Evolutionary conservation across 2,329 filamentous ascomycete genomes (phyloP).

Genomic region (Hymenoscyphus infarciens): DNA sequence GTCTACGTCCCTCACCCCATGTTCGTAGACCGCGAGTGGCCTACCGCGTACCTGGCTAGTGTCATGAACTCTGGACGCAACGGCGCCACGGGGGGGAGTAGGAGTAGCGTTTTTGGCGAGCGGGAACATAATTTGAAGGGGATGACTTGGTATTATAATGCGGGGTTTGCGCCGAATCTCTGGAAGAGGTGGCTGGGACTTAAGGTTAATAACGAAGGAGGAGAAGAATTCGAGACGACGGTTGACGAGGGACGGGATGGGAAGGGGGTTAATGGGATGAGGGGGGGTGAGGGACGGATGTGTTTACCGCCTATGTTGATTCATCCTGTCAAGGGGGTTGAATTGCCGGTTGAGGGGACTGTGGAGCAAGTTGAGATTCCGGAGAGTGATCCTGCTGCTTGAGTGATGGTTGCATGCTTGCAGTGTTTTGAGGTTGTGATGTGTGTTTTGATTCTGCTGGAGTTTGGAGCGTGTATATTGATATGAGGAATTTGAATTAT

Average conservation of each 20-base stretch:
- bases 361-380: conserved; percentile 22
- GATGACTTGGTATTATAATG: conserved; percentile 89
- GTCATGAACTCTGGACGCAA: conserved; percentile 78
- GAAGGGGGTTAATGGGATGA: conserved; percentile 44
- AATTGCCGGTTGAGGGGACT: conserved; percentile 41
- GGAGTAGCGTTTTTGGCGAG: conserved; percentile 73
- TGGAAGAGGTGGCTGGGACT: conserved; percentile 86
- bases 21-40: conserved; percentile 85
- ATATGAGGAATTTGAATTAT: no score
- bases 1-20: conserved; percentile 88
- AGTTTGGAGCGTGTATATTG: no score
- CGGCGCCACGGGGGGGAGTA: conserved; percentile 68
- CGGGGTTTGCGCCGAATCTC: conserved; percentile 74
- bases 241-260: conserved; percentile 43
- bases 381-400: conserved; percentile 35
- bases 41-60: conserved; percentile 68
- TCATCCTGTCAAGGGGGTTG: conserved; percentile 80
- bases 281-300: conserved; percentile 77
- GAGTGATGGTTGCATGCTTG: conserved; percentile 16
- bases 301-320: conserved; percentile 86
- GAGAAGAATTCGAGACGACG: conserved; percentile 69
- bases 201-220: conserved; percentile 72
- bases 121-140: conserved; percentile 86
- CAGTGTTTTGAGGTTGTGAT: not conserved
- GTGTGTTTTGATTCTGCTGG: no score